These are phyloP conservation scores for Cicer yamashitae DNA, from an alignment of 306 rosid genomes.

Conservation along the genomic window DNA sequence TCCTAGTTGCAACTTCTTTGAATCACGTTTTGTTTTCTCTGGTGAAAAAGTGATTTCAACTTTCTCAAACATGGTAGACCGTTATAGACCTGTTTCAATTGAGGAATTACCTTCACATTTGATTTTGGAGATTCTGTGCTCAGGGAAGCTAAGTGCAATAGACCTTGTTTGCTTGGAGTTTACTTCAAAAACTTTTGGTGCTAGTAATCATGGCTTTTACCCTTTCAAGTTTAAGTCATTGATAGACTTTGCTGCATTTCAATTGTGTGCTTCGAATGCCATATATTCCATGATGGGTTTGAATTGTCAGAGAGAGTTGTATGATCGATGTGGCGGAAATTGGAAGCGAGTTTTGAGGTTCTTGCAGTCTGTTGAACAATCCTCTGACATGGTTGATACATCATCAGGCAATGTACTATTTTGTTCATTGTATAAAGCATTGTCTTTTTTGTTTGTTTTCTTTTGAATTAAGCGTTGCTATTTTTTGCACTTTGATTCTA, in stretches of 20 bases:
- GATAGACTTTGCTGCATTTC: constrained; percentile 80
- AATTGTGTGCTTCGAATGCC: constrained; percentile 63
- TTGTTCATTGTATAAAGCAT: constrained; percentile 51
- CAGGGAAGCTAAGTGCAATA: constrained; percentile 68
- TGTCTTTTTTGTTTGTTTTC: constrained; percentile 32
- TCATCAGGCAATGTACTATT: constrained; percentile 93
- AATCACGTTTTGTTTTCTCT: constrained; percentile 29
- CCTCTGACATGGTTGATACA: constrained; percentile 76
- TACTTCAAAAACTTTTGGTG: constrained; percentile 74
- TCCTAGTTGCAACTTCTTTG: constrained; percentile 40
- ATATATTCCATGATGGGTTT: constrained; percentile 57
- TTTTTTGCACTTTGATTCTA: constrained; percentile 21
- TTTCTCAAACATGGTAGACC: constrained; percentile 52
- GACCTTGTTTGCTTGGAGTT: constrained; percentile 84
- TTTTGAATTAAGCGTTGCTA: constrained; percentile 30
- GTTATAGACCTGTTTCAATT: constrained; percentile 51
- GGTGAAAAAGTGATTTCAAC: neutral
- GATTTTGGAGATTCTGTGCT: constrained; percentile 74
- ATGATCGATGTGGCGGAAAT: constrained; percentile 73
- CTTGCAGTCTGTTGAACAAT: constrained; percentile 84
- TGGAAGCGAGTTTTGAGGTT: constrained; percentile 93
- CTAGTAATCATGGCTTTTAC: constrained; percentile 43
- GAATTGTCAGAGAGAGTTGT: constrained; percentile 65
- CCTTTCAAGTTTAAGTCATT: constrained; percentile 76
- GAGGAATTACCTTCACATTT: constrained; percentile 79